A percentile compares a stretch with the other conserved stretches of the same genome.
These are phyloP conservation scores for Pseudogymnoascus sp. DNA, from an alignment of 2,329 filamentous ascomycete species.

Conservation along the genomic window DNA sequence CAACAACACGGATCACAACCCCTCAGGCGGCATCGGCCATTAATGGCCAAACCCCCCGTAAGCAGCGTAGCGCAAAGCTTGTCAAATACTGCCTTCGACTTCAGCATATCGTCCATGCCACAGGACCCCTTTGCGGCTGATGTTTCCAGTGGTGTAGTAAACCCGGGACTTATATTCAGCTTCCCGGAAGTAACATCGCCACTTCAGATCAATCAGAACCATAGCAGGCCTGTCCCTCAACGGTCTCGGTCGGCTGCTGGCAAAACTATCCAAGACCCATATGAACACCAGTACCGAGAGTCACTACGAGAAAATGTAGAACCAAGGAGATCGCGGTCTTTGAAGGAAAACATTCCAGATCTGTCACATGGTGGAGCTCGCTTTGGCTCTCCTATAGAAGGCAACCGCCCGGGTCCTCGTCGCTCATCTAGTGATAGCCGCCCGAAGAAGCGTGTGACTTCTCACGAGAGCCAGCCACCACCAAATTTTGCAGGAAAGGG, in stretches of 20 bases:
- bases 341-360: slow-evolving; percentile 15
- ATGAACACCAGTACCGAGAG: slow-evolving; percentile 27
- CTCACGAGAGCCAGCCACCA: background rate
- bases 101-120: slow-evolving; percentile 30
- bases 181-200: slow-evolving; percentile 29
- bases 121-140: slow-evolving; percentile 45
- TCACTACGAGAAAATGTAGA: slow-evolving; percentile 25
- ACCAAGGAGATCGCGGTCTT: slow-evolving; percentile 15
- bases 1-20: slow-evolving; percentile 1
- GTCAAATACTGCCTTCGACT: slow-evolving; percentile 33
- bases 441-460: slow-evolving; percentile 9
- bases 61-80: slow-evolving; percentile 31
- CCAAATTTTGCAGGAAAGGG: slow-evolving; percentile 8
- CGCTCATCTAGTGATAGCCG: slow-evolving; percentile 25
- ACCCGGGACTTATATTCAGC: slow-evolving; percentile 52
- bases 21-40: background rate
- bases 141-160: slow-evolving; percentile 41
- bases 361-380: slow-evolving; percentile 22
- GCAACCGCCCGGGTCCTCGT: slow-evolving; percentile 20
- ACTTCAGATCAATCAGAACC: background rate
- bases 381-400: slow-evolving; percentile 25
- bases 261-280: slow-evolving; percentile 22
- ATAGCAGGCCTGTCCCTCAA: slow-evolving; percentile 14
- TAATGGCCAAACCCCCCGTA: slow-evolving; percentile 5
- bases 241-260: slow-evolving; percentile 22